Evolutionary conservation across 2,329 filamentous ascomycete genomes (phyloP), one percentile per base, ranked within the genome.

Genomic region (Massarina eburnea): DNA sequence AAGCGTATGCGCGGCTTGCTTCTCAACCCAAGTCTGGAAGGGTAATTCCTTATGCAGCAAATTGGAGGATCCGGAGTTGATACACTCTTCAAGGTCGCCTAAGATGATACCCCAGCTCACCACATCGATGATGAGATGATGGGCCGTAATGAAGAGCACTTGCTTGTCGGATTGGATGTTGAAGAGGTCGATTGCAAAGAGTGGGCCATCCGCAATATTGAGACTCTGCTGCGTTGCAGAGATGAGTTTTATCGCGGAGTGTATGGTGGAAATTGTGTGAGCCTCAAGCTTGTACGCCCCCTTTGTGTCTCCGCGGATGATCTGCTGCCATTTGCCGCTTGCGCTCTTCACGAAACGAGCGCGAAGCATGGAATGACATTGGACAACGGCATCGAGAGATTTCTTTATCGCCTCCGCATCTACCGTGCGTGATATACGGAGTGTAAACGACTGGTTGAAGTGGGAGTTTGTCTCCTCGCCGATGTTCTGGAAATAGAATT

Each of bases 361-460:
- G 21, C 66, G 60, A 18, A 69, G 61, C 64, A 69, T 69, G 3
- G 60, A 56, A 20, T 71, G 68, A 22, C 53, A 59, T 10, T 51
- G 41, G 2, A 66, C 60, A 24, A 70, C 56, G 1, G 43, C 34
- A 37, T 62, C 46, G 3, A 66, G n/a, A 41, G 47, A n/a, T 24
- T 47, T 20, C 66, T 64, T 17, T 24, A 63, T 30, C 59, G 61
- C 26, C 3, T 26, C 18, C 4, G 40, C 22, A 41, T 57, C 62
- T 0, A 71, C 17, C 1, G 46, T 50, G 14, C 55, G 61, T 5
- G 64, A 57, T 7, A 76, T 37, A 1, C 62, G 61, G 4, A 78
- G 52, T 1, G 71, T 64, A 33, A 74, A 74, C 8, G 71, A 76
- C 46, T 78, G 75, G 43, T 77, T 76, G 59, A 75, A 75, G 19